Evolutionary conservation across 2,329 filamentous ascomycete species (phyloP), one percentile per base, ranked within the genome.

Genomic region (Colletotrichum truncatum): DNA sequence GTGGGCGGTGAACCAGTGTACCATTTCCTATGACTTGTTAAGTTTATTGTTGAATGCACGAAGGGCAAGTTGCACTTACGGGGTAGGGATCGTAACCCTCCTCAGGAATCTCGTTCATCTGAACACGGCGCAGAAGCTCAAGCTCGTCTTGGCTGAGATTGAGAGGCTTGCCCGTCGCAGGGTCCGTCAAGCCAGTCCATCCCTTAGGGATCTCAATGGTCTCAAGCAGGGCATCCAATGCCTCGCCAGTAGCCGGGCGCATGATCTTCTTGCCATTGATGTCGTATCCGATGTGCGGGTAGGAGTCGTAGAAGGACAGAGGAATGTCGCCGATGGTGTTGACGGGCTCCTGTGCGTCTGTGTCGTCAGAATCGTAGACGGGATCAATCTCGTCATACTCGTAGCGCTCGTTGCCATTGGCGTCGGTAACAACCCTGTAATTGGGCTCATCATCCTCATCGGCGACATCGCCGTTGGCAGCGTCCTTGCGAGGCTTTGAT

Each of bases 231-330:
- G 94, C 93, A 82, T 99, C 96, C 30, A 99, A 82, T 34, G 96
- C 96, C 76, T 97, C 92, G 55, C 95, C 95, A 71, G 94, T 95
- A 4, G 97, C 96, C 6, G 96, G 96, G 55, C 96, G 91, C 90
- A 97, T 93, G 69, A 99, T 97, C 79, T 93, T 97, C 86, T 97
- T 98, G 78, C 96, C 96, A 78, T 99, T 97, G 82, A 99, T 98
- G 73, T 98, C 93, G 80, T 99, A 99, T 65, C 96, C 96, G 75
- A 99, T 98, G 77, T 99, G 96, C 53, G 96, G 96, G 76, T 98
- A 99, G 34, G 93, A 92, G 77, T 99, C 96, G 82, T 99, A 99
- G 80, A 97, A 98, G 3, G 92, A 91, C 52, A 98, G 82, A 5
- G 94, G 93, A 66, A 99, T 99, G 75, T 98, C 86, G 70, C 96